These are phyloP conservation scores for Thraustochytrium striatum DNA, from an alignment of 352 stramenopile genomes.

Conservation along the genomic window DNA sequence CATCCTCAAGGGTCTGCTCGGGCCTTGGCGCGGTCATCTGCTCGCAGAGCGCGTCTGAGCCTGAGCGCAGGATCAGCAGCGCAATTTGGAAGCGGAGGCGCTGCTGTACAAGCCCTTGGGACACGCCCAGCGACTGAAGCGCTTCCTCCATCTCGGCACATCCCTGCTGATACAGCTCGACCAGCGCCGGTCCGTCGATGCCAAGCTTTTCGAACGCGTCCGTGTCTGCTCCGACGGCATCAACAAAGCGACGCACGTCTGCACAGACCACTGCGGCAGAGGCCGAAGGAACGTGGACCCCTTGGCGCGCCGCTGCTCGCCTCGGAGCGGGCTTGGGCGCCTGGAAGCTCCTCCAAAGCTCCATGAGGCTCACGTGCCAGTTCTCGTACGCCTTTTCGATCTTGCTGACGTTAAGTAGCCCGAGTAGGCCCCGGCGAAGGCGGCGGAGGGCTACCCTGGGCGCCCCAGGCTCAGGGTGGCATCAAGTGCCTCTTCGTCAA, in stretches of 20 bases:
- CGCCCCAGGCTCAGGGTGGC: not conserved
- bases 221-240: not conserved
- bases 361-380: not conserved
- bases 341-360: no score
- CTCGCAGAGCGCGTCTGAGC: not conserved
- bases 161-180: not conserved
- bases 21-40: no score
- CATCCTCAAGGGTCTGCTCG: not conserved
- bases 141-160: not conserved
- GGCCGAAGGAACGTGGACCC: not conserved
- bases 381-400: conserved; percentile 13
- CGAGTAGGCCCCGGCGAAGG: conserved; percentile 5
- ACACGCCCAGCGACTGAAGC: not conserved
- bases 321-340: no score
- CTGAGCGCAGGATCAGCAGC: not conserved
- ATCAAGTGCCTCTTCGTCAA: not conserved
- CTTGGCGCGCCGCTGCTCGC: not conserved
- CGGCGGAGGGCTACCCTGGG: not conserved
- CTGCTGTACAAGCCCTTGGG: not conserved
- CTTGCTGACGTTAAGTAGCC: not conserved
- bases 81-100: conserved; percentile 39
- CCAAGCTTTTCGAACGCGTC: not conserved
- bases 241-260: not conserved
- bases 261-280: not conserved
- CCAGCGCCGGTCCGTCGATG: not conserved